Base-by-base conservation (phyloP, 495 filamentous ascomycete genomes). In the Penicillium turbatum region DNA sequence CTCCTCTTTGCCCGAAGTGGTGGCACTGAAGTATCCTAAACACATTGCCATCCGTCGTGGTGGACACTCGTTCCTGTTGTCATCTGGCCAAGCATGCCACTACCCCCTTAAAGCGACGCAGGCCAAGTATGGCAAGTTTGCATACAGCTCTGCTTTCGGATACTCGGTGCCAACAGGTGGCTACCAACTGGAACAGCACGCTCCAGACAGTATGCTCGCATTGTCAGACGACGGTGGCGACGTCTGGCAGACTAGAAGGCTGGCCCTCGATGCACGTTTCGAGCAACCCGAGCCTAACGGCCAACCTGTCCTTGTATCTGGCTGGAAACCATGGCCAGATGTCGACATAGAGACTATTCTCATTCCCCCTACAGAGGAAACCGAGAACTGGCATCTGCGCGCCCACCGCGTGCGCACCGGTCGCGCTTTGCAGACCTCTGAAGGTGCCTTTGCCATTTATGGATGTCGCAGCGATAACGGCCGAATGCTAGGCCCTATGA, bases 41-140 rank as follows among this genome's bases (percentile, higher is more conserved):
- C 87, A 90, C 61, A 89, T 92, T 58, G 76, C 61, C 29, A 61
- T 62, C 51, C 75, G 82, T 54, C 76, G 81, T 26, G 83, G 80
- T 35, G 80, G 81, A 24, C 86, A 89, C 64, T 83, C 84, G 34
- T 85, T 88, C 71, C 73, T 90, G 13, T 78, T 92, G 3, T 86
- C 82, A 4, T 86, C 83, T 0, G 88, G 88, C 12, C 87, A 90
- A 59, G 84, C 82, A 31, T 90, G 88, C 71, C 83, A 86, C 65
- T 90, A 90, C 65, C 84, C 87, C 0, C 80, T 90, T 68, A 86
- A 84, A 65, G 87, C 84, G 19, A 88, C 86, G 2, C 86, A 90
- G 63, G 85, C 87, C 52, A 91, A 91, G 60, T 92, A 92, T 68
- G 88, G 88, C 16, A 79, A 82, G 55, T 90, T 90, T 64, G 86